phyloP scores from a whole-genome alignment of 805 yeast species.

The Geotrichum ghanense region DNA sequence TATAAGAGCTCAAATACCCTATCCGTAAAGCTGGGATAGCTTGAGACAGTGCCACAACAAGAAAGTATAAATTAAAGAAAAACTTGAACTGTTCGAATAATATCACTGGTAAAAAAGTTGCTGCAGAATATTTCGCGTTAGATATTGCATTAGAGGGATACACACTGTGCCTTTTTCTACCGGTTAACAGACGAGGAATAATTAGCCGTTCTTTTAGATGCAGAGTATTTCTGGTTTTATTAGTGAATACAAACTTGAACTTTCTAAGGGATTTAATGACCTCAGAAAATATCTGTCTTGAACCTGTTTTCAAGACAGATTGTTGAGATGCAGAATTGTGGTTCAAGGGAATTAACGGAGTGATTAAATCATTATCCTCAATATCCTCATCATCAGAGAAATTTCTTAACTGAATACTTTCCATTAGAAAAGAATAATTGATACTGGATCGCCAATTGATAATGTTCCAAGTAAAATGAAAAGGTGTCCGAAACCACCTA shows the following conservation, averaged over 20 bases:
- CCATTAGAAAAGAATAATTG: neutral
- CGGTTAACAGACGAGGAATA: neutral
- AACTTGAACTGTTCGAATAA: conserved; percentile 94
- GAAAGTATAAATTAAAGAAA: conserved; percentile 85
- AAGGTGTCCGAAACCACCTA: conserved; percentile 1
- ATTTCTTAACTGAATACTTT: neutral
- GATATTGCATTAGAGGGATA: conserved; percentile 68
- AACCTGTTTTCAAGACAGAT: neutral
- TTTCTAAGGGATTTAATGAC: neutral
- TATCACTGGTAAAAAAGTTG: conserved; percentile 79
- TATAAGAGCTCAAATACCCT: conserved; percentile 85
- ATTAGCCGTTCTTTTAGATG: neutral
- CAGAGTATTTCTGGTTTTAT: too few relatives aligned
- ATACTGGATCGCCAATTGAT: neutral
- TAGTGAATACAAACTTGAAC: neutral
- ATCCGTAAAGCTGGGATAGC: conserved; percentile 80
- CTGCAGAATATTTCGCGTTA: conserved; percentile 86
- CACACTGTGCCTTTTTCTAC: conserved; percentile 9
- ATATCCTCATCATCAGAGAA: neutral
- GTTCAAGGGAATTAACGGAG: neutral
- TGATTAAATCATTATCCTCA: neutral
- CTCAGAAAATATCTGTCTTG: neutral
- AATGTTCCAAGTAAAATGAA: neutral
- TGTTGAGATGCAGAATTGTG: neutral
- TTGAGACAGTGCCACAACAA: conserved; percentile 90